Evolutionary conservation across 768 basidiomycete species (phyloP), one percentile per base, ranked within the genome.

Genomic region (Collybia sordida): DNA sequence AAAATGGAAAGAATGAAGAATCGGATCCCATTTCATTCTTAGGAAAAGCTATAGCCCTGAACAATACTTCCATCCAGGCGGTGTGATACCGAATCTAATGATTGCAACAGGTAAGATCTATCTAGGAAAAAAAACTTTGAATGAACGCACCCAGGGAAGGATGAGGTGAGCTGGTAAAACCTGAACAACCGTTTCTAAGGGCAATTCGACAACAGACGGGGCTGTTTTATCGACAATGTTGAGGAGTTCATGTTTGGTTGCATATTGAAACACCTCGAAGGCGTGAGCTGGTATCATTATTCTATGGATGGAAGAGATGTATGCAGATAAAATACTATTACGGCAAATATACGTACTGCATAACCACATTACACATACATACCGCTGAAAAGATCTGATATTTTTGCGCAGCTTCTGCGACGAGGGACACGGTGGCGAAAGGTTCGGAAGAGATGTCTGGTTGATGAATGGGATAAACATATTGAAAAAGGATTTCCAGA

Each of bases 381-480:
- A 38, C 38, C 1, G 45, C 45, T 3, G 45, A 36, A 27, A 46
- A 46, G 3, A 46, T 31, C 21, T 36, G 4, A 24, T 46, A 47
- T 12, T 47, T 47, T 35, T 47, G 18, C 6, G 14, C 45, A 38
- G 35, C 45, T 9, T 47, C 45, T 5, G 45, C 8, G 15, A 47
- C 27, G 3, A 44, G 43, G 12, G 21, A 14, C 3, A 31, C 15
- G 8, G 19, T 19, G 3, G 9, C 4, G 14, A 31, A 31, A 9
- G 17, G 2, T 6, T 22, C 18, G 17, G 8, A 11, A 15, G 9
- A 18, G 19, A 47, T 18, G 18, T 47, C 37, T 22, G 45, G 57
- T 21, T 47, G 55, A 11, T 27, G 55, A 14, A 50, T 38, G n/a
- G 40, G 52, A 25, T 50, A 50, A 42, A 50, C 45, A 51, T 52